Base-by-base conservation (phyloP, 257 asterid genomes). In the Solanum chilense region DNA sequence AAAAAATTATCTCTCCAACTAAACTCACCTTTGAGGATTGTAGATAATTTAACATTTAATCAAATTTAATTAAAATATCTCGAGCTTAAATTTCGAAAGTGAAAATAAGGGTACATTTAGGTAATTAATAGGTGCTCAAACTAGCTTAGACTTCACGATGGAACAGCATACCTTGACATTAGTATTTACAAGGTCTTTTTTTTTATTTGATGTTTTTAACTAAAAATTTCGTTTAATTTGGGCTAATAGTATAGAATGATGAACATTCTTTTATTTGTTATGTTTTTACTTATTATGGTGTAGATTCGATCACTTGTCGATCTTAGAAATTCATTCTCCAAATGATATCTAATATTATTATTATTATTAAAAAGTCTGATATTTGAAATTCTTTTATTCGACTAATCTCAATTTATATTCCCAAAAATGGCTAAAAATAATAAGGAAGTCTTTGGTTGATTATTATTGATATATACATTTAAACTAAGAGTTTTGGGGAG, bases 71-170 rank as follows among this genome's bases (percentile, higher is more conserved):
- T 0, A 27, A 66, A 12, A 66, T 1, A 3, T 66, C 1, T 66
- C 2, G 5, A 13, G 6, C 2, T 25, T 12, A 7, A 66, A 27
- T 12, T 12, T 0, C 1, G 1, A 66, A 64, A 25, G 27, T 6
- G 3, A 3, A 62, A 62, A 62, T 25, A 62, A 71, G 45, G 45
- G 27, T 35, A 71, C 15, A 9, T 18, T 18, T 33, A 16, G 45
- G 16, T 35, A 71, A 33, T 13, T 71, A 33, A 14, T 18, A 14
- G 47, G 80, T 71, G n/a, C 47, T 35, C 16, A 71, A 35, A 71
- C 47, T 71, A 18, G 27, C 27, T n/a, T n/a, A n/a, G n/a, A n/a
- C n/a, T n/a, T n/a, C n/a, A n/a, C n/a, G n/a, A n/a, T n/a, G n/a
- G n/a, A n/a, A n/a, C n/a, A n/a, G n/a, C n/a, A n/a, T n/a, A n/a